These are phyloP conservation scores for Phytophthora constricta DNA, from an alignment of 352 stramenopile genomes.

Conservation along the genomic window DNA sequence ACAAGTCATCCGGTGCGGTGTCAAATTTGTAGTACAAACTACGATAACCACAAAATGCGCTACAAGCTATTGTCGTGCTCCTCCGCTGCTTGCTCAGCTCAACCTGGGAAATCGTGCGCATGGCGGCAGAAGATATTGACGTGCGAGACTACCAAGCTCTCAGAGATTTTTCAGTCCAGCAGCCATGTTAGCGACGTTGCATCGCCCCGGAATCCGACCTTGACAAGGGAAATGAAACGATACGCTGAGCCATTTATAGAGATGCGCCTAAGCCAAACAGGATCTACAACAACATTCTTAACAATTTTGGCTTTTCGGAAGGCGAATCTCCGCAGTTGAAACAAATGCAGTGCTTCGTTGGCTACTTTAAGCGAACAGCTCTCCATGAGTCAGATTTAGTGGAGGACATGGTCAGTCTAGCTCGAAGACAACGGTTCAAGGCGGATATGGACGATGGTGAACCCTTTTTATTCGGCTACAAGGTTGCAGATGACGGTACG, in stretches of 20 bases:
- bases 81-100: neutral
- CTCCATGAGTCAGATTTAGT: conserved; percentile 4
- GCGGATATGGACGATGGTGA: conserved; percentile 1
- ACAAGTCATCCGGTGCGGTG: neutral
- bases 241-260: neutral
- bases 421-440: neutral
- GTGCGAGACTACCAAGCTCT: neutral
- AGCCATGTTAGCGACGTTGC: neutral
- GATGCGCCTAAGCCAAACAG: neutral
- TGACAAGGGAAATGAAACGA: neutral
- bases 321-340: neutral
- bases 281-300: neutral
- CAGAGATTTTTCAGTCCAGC: neutral
- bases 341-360: conserved; percentile 6
- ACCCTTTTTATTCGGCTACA: conserved; percentile 3
- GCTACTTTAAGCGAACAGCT: neutral
- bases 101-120: neutral
- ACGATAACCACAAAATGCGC: neutral
- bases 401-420: neutral
- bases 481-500: neutral
- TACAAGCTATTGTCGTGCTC: neutral
- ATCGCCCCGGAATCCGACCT: neutral
- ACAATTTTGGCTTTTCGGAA: neutral
- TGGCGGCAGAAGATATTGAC: neutral
- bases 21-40: neutral